Conservation (phyloP, 805 yeast genomes). For the Cyberlindnera saturnus region DNA sequence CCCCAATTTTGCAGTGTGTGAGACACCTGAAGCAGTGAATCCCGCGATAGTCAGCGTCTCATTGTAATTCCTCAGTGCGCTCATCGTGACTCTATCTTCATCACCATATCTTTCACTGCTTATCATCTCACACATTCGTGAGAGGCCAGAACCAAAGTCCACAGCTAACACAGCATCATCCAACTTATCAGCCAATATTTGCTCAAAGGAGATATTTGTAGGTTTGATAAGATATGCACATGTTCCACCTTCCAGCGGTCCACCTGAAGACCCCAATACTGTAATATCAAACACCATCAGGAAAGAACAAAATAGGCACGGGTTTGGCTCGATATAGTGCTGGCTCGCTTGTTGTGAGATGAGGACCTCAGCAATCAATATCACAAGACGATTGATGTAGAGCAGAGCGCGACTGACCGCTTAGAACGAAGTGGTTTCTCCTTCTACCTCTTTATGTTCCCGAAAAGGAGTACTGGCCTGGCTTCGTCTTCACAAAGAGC, state of each 20-base stretch:
- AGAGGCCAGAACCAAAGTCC: conserved; percentile 77
- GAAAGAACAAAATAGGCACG: too few relatives aligned
- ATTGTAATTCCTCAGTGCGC: conserved; percentile 6
- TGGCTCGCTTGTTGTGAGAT: too few relatives aligned
- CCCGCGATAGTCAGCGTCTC: conserved; percentile 1
- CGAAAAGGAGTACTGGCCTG: not conserved
- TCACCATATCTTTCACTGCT: conserved; percentile 8
- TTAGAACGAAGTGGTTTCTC: not conserved
- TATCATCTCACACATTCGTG: conserved; percentile 42
- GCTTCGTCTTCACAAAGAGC: not conserved
- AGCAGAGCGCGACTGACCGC: too few relatives aligned
- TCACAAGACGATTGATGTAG: too few relatives aligned
- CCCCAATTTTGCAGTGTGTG: not conserved
- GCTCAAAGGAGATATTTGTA: conserved; percentile 32
- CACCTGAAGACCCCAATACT: conserved; percentile 77
- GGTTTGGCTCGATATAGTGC: too few relatives aligned
- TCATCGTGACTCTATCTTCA: conserved; percentile 6
- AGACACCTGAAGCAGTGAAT: conserved; percentile 1
- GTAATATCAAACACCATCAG: conserved; percentile 45
- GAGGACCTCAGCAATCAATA: too few relatives aligned
- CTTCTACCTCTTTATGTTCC: not conserved
- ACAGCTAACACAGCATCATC: conserved; percentile 44
- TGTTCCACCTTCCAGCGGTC: conserved; percentile 68
- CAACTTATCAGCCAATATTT: conserved; percentile 24
- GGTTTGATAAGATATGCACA: conserved; percentile 68